Percentiles rank a stretch among this genome's conserved stretches.
Evolutionary conservation across 768 basidiomycete species (phyloP).

Genomic region (Suillus hirtellus): DNA sequence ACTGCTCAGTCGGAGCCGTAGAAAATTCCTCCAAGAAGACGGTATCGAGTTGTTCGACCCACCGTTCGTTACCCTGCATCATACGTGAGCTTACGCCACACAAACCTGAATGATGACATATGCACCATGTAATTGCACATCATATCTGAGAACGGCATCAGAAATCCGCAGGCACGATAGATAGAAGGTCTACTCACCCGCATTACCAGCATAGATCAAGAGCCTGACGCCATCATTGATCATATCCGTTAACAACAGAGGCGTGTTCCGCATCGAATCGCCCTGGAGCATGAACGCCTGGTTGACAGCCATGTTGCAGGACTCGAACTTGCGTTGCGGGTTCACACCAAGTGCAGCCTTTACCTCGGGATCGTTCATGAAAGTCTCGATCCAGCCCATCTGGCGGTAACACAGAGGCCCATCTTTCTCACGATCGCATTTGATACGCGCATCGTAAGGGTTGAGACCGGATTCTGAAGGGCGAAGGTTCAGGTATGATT

Average conservation of each 20-base stretch:
- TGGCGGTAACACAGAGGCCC: slow-evolving; percentile 76
- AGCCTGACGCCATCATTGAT: slow-evolving; percentile 82
- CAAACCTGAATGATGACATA: slow-evolving; percentile 20
- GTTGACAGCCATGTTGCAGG: slow-evolving; percentile 82
- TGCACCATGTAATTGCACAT: slow-evolving; percentile 83
- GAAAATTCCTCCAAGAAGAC: slow-evolving; percentile 63
- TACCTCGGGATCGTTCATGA: slow-evolving; percentile 75
- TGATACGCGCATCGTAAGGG: slow-evolving; percentile 82
- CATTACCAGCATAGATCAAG: slow-evolving; percentile 87
- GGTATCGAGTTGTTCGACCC: slow-evolving; percentile 66
- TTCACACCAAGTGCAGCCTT: slow-evolving; percentile 82
- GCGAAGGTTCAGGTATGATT: slow-evolving; percentile 3
- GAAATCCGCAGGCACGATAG: slow-evolving; percentile 5
- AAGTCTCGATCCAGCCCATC: slow-evolving; percentile 86
- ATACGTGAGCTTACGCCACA: slow-evolving; percentile 5
- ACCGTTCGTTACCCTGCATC: slow-evolving; percentile 72
- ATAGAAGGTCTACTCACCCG: slow-evolving; percentile 44
- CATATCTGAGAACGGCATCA: slow-evolving; percentile 51
- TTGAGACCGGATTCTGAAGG: slow-evolving; percentile 69
- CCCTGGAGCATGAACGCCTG: slow-evolving; percentile 79
- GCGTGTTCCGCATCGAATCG: slow-evolving; percentile 84
- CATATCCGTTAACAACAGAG: slow-evolving; percentile 74
- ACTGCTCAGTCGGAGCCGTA: slow-evolving; percentile 49
- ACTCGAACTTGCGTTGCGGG: slow-evolving; percentile 55
- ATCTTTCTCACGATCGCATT: slow-evolving; percentile 72